A percentile compares a stretch with the other conserved stretches of the same genome.
Conservation (phyloP, 106 monocot genomes). For the Dioscorea alata region DNA sequence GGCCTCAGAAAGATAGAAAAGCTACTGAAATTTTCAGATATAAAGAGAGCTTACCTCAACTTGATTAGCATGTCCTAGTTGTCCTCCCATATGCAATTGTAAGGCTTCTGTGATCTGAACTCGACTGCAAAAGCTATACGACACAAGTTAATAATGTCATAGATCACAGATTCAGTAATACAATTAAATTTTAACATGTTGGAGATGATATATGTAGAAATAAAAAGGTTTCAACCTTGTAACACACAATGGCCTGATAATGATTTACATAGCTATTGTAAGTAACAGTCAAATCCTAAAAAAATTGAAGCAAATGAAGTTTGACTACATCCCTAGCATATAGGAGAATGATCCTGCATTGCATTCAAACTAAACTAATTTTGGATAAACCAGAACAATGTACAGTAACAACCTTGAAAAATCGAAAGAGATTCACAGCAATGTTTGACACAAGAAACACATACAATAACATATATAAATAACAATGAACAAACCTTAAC, state of each 20-base stretch:
- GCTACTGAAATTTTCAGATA: too few species aligned
- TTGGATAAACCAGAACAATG: background rate
- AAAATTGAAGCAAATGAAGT: background rate
- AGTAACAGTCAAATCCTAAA: background rate
- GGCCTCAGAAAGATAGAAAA: too few species aligned
- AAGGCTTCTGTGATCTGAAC: slow-evolving; percentile 14
- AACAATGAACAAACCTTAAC: background rate
- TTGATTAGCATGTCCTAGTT: background rate
- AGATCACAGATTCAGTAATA: too few species aligned
- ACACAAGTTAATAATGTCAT: background rate
- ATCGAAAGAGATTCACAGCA: background rate
- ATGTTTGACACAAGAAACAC: background rate
- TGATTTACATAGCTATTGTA: too few species aligned
- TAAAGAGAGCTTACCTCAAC: slow-evolving; percentile 2
- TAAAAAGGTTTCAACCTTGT: background rate
- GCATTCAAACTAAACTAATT: too few species aligned
- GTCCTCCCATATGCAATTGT: slow-evolving; percentile 6
- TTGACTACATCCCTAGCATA: background rate
- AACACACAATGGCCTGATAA: background rate
- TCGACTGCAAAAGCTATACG: background rate
- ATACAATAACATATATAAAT: background rate
- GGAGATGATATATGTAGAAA: background rate
- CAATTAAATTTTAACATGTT: too few species aligned
- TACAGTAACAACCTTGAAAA: background rate
- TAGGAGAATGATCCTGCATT: background rate